Percentiles rank a stretch among this genome's conserved stretches.
These are phyloP conservation scores for Arthrinium puccinioides DNA, from an alignment of 2,329 filamentous ascomycete genomes.

Conservation along the genomic window DNA sequence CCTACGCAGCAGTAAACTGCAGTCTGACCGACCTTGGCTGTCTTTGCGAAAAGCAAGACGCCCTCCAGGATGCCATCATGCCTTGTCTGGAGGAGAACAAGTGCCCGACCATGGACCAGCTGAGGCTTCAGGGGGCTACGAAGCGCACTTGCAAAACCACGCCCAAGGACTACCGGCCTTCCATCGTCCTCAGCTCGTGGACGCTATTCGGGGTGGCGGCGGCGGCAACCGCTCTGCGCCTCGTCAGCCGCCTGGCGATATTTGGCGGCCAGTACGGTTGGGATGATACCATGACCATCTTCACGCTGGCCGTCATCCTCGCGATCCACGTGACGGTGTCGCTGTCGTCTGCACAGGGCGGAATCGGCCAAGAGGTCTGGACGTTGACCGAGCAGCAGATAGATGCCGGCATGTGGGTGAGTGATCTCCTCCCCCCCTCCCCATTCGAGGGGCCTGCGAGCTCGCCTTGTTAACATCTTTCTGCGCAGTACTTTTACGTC, in stretches of 20 bases:
- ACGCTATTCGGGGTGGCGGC: neutral
- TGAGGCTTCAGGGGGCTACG: neutral
- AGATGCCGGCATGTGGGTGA: no score
- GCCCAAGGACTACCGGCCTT: neutral
- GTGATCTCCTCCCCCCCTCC: no score
- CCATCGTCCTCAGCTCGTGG: neutral
- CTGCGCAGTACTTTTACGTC: no score
- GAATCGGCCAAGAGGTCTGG: slow-evolving; percentile 5
- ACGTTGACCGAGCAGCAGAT: no score
- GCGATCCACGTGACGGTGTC: neutral
- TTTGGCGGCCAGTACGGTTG: neutral
- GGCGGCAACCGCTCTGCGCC: neutral
- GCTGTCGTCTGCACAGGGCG: neutral
- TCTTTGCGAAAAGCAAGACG: neutral
- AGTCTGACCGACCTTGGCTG: neutral
- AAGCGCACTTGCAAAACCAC: neutral
- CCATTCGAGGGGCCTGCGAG: no score
- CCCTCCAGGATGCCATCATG: neutral
- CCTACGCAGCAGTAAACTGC: neutral
- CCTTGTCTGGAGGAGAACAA: neutral
- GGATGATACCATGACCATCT: neutral
- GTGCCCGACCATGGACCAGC: neutral
- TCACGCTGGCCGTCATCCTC: neutral
- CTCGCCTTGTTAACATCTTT: no score
- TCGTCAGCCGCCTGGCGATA: neutral